Conservation (phyloP, 495 filamentous ascomycete species). For the Penicillium samsonianum region DNA sequence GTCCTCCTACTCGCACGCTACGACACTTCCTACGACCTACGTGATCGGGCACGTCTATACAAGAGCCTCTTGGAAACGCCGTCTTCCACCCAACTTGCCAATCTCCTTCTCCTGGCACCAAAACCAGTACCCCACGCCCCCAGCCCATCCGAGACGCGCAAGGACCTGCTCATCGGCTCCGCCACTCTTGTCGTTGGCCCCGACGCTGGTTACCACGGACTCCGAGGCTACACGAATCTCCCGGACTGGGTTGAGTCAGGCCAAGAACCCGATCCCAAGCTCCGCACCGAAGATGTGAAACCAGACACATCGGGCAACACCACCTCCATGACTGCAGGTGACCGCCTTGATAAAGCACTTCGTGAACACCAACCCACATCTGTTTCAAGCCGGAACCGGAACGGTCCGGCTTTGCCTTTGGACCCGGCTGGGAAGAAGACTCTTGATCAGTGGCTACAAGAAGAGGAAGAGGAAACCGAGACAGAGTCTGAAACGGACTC, state of each 20-base stretch:
- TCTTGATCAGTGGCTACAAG: slow-evolving; percentile 84
- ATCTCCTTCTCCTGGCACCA: slow-evolving; percentile 84
- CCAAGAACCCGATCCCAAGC: slow-evolving; percentile 71
- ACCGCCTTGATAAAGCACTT: slow-evolving; percentile 61
- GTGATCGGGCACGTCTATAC: slow-evolving; percentile 86
- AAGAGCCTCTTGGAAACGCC: slow-evolving; percentile 77
- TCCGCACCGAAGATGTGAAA: slow-evolving; percentile 58
- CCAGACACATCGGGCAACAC: slow-evolving; percentile 25
- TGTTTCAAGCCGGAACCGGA: slow-evolving; percentile 20
- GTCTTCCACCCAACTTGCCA: slow-evolving; percentile 77
- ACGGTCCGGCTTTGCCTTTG: slow-evolving; percentile 12
- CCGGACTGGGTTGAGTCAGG: slow-evolving; percentile 84
- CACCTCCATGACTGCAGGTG: slow-evolving; percentile 57
- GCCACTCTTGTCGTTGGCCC: slow-evolving; percentile 81
- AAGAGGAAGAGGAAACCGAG: slow-evolving; percentile 43
- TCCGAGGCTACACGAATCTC: slow-evolving; percentile 73
- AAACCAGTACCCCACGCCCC: slow-evolving; percentile 89
- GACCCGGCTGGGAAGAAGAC: slow-evolving; percentile 60
- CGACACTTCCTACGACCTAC: slow-evolving; percentile 91
- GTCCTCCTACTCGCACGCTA: slow-evolving; percentile 84
- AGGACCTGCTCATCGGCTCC: slow-evolving; percentile 75
- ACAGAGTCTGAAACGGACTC: slow-evolving; percentile 48
- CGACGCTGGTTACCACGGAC: slow-evolving; percentile 66
- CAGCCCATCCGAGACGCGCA: slow-evolving; percentile 77
- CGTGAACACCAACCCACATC: slow-evolving; percentile 39